These are phyloP conservation scores for Zygotorulaspora danielsina DNA, from an alignment of 805 yeast genomes.

Conservation along the genomic window DNA sequence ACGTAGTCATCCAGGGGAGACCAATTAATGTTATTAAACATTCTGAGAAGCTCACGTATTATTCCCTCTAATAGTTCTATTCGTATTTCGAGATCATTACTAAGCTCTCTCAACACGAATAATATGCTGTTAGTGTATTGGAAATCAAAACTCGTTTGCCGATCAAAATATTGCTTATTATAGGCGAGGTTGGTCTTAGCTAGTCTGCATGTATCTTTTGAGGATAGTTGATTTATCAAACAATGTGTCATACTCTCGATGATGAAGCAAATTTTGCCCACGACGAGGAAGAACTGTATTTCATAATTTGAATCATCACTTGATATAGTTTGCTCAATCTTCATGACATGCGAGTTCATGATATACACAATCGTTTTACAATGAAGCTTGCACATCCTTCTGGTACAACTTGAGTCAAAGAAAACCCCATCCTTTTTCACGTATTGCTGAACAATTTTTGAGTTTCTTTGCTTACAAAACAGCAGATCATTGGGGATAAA, in stretches of 20 bases:
- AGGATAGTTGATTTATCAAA: slow-evolving; percentile 7
- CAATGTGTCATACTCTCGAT: slow-evolving; percentile 12
- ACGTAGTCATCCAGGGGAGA: slow-evolving; percentile 5
- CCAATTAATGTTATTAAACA: slow-evolving; percentile 10
- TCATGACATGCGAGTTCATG: slow-evolving; percentile 10
- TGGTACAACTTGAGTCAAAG: slow-evolving; percentile 2
- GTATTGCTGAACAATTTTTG: slow-evolving; percentile 9
- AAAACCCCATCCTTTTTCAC: slow-evolving; percentile 1
- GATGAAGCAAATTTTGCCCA: slow-evolving; percentile 8
- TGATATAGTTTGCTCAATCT: neutral
- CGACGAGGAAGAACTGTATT: slow-evolving; percentile 7
- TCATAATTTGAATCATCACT: slow-evolving; percentile 2
- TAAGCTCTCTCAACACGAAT: slow-evolving; percentile 3
- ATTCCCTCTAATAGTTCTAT: slow-evolving; percentile 6
- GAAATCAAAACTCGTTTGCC: slow-evolving; percentile 8
- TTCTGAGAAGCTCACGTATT: slow-evolving; percentile 5
- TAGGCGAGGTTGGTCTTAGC: slow-evolving; percentile 6
- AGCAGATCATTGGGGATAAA: slow-evolving; percentile 10
- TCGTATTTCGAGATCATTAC: neutral
- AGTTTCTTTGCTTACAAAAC: slow-evolving; percentile 7
- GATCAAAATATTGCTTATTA: slow-evolving; percentile 7
- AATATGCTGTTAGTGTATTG: slow-evolving; percentile 12
- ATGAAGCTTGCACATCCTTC: slow-evolving; percentile 9
- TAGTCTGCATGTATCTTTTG: neutral
- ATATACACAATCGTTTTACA: slow-evolving; percentile 8